phyloP scores from a whole-genome alignment of 805 yeast genomes.

The Lipomyces orientalis region DNA sequence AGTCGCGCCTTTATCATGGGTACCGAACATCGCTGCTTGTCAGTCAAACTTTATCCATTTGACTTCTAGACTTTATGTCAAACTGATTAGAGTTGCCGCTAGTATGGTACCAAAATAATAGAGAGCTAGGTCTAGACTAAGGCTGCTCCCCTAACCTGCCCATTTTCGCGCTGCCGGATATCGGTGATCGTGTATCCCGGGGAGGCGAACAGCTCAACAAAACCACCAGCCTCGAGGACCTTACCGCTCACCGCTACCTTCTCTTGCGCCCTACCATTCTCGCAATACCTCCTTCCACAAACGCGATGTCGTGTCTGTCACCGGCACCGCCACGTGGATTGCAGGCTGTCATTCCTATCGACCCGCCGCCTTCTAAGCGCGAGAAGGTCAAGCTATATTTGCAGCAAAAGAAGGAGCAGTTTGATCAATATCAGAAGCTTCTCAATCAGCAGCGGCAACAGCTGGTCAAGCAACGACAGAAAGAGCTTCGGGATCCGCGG shows the following conservation, averaged over 20 bases:
- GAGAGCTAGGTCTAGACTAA: background rate
- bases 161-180: too few species aligned
- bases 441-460: conserved; percentile 32
- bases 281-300: background rate
- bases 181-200: background rate
- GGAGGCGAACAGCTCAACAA: background rate
- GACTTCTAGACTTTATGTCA: too few species aligned
- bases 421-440: conserved; percentile 34
- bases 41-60: too few species aligned
- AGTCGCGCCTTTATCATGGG: too few species aligned
- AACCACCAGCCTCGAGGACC: background rate
- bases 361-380: conserved; percentile 38
- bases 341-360: conserved; percentile 36
- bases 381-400: conserved; percentile 33
- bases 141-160: background rate
- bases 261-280: background rate
- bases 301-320: conserved; percentile 32
- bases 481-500: conserved; percentile 4
- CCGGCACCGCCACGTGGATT: conserved; percentile 36
- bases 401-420: conserved; percentile 35
- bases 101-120: background rate
- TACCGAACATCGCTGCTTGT: too few species aligned
- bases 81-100: background rate
- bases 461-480: conserved; percentile 24
- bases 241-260: background rate